Conservation (phyloP, 2,329 filamentous ascomycete species). For the Penicillium digitatum region DNA sequence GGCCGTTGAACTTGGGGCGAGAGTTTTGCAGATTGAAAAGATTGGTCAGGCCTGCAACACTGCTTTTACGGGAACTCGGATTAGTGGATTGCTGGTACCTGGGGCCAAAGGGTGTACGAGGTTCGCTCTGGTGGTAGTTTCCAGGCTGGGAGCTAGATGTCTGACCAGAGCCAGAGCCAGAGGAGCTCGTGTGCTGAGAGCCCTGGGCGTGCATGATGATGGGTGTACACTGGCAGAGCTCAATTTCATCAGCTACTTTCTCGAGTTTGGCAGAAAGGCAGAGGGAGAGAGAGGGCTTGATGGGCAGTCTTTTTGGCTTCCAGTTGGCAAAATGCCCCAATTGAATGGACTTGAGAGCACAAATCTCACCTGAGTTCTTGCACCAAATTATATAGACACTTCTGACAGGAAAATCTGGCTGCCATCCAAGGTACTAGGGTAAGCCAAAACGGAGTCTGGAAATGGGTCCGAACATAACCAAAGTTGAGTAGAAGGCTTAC, state of each 20-base stretch:
- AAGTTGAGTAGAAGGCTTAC: neutral
- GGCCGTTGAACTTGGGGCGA: constrained; percentile 26
- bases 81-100: constrained; percentile 21
- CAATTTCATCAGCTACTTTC: neutral
- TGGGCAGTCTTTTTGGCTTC: neutral
- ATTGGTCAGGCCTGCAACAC: constrained; percentile 20
- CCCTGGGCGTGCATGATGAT: constrained; percentile 25
- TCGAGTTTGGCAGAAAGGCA: neutral
- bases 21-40: constrained; percentile 29
- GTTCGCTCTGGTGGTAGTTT: constrained; percentile 25
- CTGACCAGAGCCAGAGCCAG: constrained; percentile 27
- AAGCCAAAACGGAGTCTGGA: neutral
- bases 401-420: neutral
- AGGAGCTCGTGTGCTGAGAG: constrained; percentile 23
- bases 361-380: constrained; percentile 1
- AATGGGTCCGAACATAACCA: neutral
- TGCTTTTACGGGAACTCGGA: constrained; percentile 18
- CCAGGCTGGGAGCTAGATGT: constrained; percentile 22
- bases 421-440: neutral
- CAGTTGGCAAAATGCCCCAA: neutral
- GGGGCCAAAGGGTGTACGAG: constrained; percentile 23
- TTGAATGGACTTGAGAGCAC: constrained; percentile 2
- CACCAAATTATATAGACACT: constrained; percentile 4
- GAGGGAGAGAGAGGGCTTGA: neutral
- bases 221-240: neutral